Percentiles rank a stretch among this genome's conserved stretches.
These are phyloP conservation scores for Allomyces macrogynus DNA, from an alignment of 192 early-diverging fungal species.

Conservation along the genomic window DNA sequence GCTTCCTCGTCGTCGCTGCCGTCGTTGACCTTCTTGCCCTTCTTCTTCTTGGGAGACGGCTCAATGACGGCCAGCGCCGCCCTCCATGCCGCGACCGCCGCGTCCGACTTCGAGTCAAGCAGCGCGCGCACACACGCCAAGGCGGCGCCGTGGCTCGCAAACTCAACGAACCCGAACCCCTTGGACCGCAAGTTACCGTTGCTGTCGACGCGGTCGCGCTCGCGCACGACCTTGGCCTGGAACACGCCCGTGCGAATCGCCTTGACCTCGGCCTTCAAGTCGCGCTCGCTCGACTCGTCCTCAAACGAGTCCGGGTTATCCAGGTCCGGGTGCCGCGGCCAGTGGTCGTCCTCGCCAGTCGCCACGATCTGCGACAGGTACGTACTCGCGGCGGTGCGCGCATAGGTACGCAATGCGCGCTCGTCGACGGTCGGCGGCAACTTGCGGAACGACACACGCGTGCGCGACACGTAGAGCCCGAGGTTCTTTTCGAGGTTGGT, in stretches of 20 bases:
- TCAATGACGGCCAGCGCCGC: conserved; percentile 2
- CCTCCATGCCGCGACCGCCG: conserved; percentile 9
- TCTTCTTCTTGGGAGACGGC: conserved; percentile 2
- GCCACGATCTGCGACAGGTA: conserved; percentile 5
- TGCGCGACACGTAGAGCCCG: conserved; percentile 70
- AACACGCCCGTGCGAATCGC: conserved; percentile 19
- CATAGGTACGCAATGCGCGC: conserved; percentile 23
- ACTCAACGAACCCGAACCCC: conserved; percentile 91
- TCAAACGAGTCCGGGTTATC: conserved; percentile 13
- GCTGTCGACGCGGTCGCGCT: conserved; percentile 56
- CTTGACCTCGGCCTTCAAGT: conserved; percentile 53
- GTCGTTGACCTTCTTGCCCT: background rate
- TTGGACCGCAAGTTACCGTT: conserved; percentile 43
- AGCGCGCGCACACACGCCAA: conserved; percentile 78
- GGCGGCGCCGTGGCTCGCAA: conserved; percentile 65
- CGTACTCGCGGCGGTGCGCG: background rate
- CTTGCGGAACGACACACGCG: conserved; percentile 74
- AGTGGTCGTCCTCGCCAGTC: conserved; percentile 20
- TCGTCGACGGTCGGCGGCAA: conserved; percentile 57
- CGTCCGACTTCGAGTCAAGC: conserved; percentile 43
- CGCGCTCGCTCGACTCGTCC: conserved; percentile 45
- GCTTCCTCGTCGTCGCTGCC: background rate
- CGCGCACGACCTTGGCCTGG: conserved; percentile 66
- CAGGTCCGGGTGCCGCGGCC: conserved; percentile 21
- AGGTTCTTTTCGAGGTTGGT: conserved; percentile 65